Percentiles rank a stretch among this genome's conserved stretches.
Evolutionary conservation across 2,329 filamentous ascomycete species (phyloP).

Genomic region (Coniochaeta sp.): DNA sequence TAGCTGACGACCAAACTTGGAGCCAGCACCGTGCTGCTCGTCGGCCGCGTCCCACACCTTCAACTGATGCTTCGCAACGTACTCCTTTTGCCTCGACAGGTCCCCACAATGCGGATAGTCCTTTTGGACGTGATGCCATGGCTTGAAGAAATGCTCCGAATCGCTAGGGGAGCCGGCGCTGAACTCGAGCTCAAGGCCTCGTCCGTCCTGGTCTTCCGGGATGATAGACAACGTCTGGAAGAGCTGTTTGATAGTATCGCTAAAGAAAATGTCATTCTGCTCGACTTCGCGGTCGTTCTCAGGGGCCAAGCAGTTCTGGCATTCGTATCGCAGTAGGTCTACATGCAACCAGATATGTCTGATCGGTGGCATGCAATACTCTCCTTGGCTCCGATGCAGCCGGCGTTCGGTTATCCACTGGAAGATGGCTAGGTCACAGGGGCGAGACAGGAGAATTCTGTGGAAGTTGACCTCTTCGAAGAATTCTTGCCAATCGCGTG

Average conservation of each 20-base stretch:
- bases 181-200: not conserved
- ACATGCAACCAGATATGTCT: not conserved
- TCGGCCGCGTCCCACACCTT: not conserved
- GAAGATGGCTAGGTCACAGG: not conserved
- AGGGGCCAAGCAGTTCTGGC: not conserved
- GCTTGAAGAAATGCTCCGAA: not conserved
- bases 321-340: not conserved
- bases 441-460: not conserved
- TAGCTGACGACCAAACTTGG: not conserved
- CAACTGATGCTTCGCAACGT: not conserved
- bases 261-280: not conserved
- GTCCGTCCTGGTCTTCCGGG: not conserved
- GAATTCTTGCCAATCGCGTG: not conserved
- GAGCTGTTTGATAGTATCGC: not conserved
- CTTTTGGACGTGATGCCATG: not conserved
- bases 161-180: not conserved
- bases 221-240: not conserved
- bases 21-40: not conserved
- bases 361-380: not conserved
- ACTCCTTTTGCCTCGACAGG: not conserved
- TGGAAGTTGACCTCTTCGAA: not conserved
- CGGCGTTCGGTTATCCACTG: not conserved
- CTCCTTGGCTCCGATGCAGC: not conserved
- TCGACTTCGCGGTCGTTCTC: not conserved
- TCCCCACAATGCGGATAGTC: not conserved